These are phyloP conservation scores for Pseudonectria buxi DNA, from an alignment of 2,329 filamentous ascomycete species.

Conservation along the genomic window DNA sequence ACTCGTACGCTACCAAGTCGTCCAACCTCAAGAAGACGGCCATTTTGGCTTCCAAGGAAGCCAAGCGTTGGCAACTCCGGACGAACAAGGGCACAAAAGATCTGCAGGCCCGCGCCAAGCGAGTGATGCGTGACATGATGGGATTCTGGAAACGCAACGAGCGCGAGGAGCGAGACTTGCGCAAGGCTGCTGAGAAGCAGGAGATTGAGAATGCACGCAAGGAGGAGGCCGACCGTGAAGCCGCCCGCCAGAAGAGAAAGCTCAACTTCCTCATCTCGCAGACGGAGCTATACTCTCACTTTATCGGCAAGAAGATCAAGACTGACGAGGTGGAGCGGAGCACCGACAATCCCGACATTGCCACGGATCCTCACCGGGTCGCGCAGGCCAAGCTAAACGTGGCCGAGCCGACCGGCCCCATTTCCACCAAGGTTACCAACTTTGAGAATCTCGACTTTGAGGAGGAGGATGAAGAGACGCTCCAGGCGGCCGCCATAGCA, in stretches of 20 bases:
- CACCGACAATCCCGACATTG: constrained; percentile 71
- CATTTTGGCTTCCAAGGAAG: constrained; percentile 93
- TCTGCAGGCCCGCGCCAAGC: constrained; percentile 91
- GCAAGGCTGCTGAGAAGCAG: constrained; percentile 89
- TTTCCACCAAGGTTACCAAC: constrained; percentile 71
- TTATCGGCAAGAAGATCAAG: constrained; percentile 99
- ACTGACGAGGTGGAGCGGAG: constrained; percentile 90
- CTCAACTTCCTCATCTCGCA: constrained; percentile 99
- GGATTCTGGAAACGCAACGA: constrained; percentile 99
- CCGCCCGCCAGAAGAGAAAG: constrained; percentile 94
- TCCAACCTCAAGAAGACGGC: constrained; percentile 98
- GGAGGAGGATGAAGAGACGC: constrained; percentile 77
- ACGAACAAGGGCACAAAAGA: constrained; percentile 99
- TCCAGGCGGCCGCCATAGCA: constrained; percentile 80
- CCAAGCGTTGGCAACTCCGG: constrained; percentile 90
- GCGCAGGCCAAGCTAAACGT: constrained; percentile 41
- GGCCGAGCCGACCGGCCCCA: constrained; percentile 45
- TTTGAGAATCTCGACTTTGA: constrained; percentile 96
- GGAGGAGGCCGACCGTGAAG: constrained; percentile 94
- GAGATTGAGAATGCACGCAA: constrained; percentile 95
- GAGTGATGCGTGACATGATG: constrained; percentile 99
- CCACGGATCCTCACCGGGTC: constrained; percentile 40
- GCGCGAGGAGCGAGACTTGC: constrained; percentile 88
- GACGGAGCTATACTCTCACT: constrained; percentile 97
- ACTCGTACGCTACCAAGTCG: constrained; percentile 77